These are phyloP conservation scores for Linanthus parryae DNA, from an alignment of 148 eudicot genomes.

Conservation along the genomic window DNA sequence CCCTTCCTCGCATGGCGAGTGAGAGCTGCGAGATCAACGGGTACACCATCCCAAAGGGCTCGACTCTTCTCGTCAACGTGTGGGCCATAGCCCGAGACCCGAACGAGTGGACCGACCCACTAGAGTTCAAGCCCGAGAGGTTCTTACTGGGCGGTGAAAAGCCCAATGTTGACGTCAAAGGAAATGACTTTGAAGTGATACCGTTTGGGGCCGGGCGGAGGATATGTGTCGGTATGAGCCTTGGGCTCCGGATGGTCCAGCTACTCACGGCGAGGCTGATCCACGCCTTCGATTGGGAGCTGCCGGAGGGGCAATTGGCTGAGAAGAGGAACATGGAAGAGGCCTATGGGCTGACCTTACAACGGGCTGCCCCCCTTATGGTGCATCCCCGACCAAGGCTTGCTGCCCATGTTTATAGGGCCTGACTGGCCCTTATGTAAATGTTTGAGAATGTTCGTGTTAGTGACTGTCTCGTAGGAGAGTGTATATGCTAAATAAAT, in stretches of 20 bases:
- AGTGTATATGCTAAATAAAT: no score
- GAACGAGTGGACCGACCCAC: slow-evolving; percentile 21
- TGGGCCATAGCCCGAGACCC: slow-evolving; percentile 47
- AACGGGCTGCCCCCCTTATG: slow-evolving; percentile 58
- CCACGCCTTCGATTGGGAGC: slow-evolving; percentile 61
- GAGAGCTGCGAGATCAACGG: slow-evolving; percentile 47
- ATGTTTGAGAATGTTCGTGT: no score
- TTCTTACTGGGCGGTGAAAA: slow-evolving; percentile 59
- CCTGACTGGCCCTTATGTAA: no score
- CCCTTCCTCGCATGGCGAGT: slow-evolving; percentile 62
- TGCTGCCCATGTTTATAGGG: slow-evolving; percentile 21
- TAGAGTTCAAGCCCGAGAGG: slow-evolving; percentile 27
- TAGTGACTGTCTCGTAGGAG: no score
- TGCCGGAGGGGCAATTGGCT: slow-evolving; percentile 34
- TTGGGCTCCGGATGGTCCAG: slow-evolving; percentile 82
- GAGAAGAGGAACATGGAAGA: slow-evolving; percentile 84
- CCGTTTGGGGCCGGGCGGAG: slow-evolving; percentile 92
- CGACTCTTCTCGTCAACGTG: slow-evolving; percentile 72
- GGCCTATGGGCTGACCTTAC: slow-evolving; percentile 83
- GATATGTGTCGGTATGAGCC: slow-evolving; percentile 84
- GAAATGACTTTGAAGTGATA: slow-evolving; percentile 76
- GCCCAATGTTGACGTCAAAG: slow-evolving; percentile 60
- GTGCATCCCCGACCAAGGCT: slow-evolving; percentile 69
- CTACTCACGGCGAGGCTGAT: slow-evolving; percentile 57
- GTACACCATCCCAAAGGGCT: slow-evolving; percentile 38